Base-by-base conservation (phyloP, 768 basidiomycete genomes). In the Cubamyces lactineus region DNA sequence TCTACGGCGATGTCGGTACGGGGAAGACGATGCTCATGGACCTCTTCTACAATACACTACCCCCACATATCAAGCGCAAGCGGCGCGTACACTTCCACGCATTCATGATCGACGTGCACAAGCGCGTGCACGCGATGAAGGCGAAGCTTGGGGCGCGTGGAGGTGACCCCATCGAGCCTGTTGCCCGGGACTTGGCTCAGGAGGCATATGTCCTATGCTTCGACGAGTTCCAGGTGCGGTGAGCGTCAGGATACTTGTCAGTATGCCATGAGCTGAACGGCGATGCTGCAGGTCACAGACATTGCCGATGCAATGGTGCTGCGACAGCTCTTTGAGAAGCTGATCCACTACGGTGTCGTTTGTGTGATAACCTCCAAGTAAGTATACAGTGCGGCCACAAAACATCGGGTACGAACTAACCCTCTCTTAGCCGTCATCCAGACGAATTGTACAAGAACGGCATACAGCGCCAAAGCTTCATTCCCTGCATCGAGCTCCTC, bases 1-100 rank as follows among this genome's bases (percentile, higher is more conserved):
- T 99, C 19, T 94, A 92, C 72, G 97, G 96, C 34, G 92, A 94
- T 67, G 97, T 99, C 62, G 96, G 96, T 2, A 97, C 96, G 9
- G 96, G 97, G 15, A 98, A 98, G 80, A 91, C 91, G 0, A 98
- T 98, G 96, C 87, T 99, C 64, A 99, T 99, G 97, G 97, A 99
- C 74, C 81, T 99, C 23, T 97, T 97, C 75, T 95, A 91, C 78
- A 84, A 87, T 65, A 86, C 94, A 1, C 85, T 97, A 1, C 89
- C 91, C 0, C 69, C 81, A 0, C 77, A 81, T 46, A 77, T 91
- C 56, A 84, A 76, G 47, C 83, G 85, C 61, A 93, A 92, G 75
- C 88, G 92, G 56, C 84, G 97, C 30, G 94, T 98, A 16, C 97
- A 99, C 74, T 99, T 99, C 73, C 96, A 98, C 71, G 93, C 94